Evolutionary conservation across 768 basidiomycete genomes (phyloP).

Genomic region (Pleurotus cornucopiae): DNA sequence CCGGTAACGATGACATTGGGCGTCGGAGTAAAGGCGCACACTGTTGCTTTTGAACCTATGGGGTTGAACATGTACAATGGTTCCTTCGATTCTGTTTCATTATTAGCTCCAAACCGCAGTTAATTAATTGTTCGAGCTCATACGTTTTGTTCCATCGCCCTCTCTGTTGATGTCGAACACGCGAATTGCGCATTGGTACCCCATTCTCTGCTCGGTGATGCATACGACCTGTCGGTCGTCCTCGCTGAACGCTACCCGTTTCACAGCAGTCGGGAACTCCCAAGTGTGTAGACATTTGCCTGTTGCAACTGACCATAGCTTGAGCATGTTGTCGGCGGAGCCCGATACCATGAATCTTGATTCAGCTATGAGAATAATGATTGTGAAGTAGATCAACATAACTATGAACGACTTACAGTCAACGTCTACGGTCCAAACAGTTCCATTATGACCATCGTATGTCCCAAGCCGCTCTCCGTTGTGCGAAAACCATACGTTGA

Average conservation of each 20-base stretch:
- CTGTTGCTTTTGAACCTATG: constrained; percentile 93
- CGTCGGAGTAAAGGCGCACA: constrained; percentile 83
- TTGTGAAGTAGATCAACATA: background rate
- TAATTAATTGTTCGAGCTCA: constrained; percentile 23
- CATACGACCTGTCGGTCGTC: constrained; percentile 82
- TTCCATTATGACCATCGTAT: constrained; percentile 93
- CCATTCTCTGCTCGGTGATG: constrained; percentile 98
- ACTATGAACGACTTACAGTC: constrained; percentile 66
- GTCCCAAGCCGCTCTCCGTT: constrained; percentile 98
- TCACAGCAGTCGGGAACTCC: constrained; percentile 98
- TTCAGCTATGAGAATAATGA: constrained; percentile 43
- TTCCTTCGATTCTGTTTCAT: constrained; percentile 61
- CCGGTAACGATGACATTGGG: constrained; percentile 84
- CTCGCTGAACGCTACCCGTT: constrained; percentile 89
- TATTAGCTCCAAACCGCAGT: constrained; percentile 4
- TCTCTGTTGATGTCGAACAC: constrained; percentile 86
- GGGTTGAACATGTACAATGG: constrained; percentile 81
- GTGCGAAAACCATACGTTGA: constrained; percentile 96
- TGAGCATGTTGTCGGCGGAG: constrained; percentile 89
- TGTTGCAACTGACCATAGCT: constrained; percentile 83
- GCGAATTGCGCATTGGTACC: constrained; percentile 83
- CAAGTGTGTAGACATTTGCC: constrained; percentile 93
- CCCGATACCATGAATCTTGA: constrained; percentile 87
- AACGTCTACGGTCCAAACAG: constrained; percentile 94
- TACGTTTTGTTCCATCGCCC: constrained; percentile 78